Conservation (phyloP, 495 filamentous ascomycete species). For the Daldinia concentrica region DNA sequence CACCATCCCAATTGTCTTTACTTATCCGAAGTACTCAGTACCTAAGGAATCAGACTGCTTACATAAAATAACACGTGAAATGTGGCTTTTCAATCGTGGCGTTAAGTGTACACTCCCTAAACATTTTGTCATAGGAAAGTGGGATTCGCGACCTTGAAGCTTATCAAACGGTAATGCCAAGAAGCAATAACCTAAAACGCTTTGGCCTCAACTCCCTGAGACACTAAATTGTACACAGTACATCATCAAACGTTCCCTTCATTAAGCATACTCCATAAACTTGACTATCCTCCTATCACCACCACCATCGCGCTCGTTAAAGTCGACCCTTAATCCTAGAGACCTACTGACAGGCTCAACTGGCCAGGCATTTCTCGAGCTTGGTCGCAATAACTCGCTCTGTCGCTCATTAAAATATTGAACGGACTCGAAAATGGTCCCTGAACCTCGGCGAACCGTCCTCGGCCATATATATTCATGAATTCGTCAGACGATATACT, state of each 20-base stretch:
- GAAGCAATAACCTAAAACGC: constrained; percentile 23
- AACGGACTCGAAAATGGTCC: constrained; percentile 40
- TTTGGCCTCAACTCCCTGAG: constrained; percentile 43
- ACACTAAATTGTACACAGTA: constrained; percentile 30
- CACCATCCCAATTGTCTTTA: no score
- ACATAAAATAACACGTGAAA: not conserved
- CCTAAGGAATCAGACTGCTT: not conserved
- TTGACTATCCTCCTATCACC: constrained; percentile 9
- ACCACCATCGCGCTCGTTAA: constrained; percentile 16
- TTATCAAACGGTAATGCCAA: constrained; percentile 27
- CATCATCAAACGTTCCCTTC: constrained; percentile 29
- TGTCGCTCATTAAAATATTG: constrained; percentile 2
- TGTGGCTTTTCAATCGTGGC: not conserved
- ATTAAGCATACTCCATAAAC: not conserved
- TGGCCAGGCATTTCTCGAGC: constrained; percentile 5
- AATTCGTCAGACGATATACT: constrained; percentile 25
- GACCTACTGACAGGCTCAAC: not conserved
- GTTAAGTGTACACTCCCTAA: not conserved
- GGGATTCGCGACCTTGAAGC: constrained; percentile 2
- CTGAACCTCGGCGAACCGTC: constrained; percentile 34
- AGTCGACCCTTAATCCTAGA: not conserved
- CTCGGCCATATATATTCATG: constrained; percentile 39
- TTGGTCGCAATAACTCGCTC: constrained; percentile 11
- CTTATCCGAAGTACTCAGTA: not conserved
- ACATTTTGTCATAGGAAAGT: not conserved